Percentiles rank a stretch among this genome's conserved stretches.
phyloP scores from a whole-genome alignment of 1,284 basidiomycete species.

The Coniophora puteana region DNA sequence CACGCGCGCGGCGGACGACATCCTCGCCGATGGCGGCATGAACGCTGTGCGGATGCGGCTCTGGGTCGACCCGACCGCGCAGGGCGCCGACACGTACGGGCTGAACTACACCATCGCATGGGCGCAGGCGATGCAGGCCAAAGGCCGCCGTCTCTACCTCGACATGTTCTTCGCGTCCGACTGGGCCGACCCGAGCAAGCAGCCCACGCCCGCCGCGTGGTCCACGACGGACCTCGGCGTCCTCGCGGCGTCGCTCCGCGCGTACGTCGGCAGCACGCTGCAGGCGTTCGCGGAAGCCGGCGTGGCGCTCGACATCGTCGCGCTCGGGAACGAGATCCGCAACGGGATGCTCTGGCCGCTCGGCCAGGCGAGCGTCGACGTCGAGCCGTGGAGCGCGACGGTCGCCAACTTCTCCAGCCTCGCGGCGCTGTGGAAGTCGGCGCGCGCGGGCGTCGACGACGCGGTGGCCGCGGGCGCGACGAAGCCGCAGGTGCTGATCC shows the following conservation, averaged over 20 bases:
- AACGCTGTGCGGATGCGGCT: conserved; percentile 58
- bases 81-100: conserved; percentile 53
- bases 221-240: too few species aligned
- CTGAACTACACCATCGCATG: conserved; percentile 50
- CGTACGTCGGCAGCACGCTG: too few species aligned
- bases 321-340: conserved; percentile 65
- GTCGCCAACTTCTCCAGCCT: conserved; percentile 51
- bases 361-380: conserved; percentile 49
- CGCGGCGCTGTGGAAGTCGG: conserved; percentile 56
- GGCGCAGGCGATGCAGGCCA: conserved; percentile 52
- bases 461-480: conserved; percentile 40
- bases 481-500: conserved; percentile 50
- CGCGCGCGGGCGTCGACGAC: conserved; percentile 59
- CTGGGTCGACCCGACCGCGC: too few species aligned
- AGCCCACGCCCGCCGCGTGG: conserved; percentile 58
- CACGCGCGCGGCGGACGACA: conserved; percentile 53
- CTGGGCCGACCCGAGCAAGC: conserved; percentile 61
- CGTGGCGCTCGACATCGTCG: too few species aligned
- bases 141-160: conserved; percentile 53
- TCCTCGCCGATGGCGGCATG: conserved; percentile 49
- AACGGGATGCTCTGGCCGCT: conserved; percentile 60
- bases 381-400: too few species aligned
- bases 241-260: too few species aligned
- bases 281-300: too few species aligned
- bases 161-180: too few species aligned